phyloP scores from a whole-genome alignment of 2,329 filamentous ascomycete genomes.

The Ophiostoma himal-ulmi region DNA sequence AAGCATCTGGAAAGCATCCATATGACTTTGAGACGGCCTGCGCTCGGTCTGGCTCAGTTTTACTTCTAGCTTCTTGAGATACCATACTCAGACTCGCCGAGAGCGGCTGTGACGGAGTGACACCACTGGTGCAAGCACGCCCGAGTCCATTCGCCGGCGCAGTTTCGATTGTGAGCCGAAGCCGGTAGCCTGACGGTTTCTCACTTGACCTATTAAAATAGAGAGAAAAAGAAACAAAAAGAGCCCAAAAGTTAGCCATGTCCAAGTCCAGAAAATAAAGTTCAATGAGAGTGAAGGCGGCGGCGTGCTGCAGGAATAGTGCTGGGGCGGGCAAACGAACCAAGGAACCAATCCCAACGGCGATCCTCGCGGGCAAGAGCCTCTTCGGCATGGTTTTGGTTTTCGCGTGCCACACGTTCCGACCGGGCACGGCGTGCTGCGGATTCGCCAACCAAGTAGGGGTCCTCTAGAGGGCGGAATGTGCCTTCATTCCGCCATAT shows the following conservation, averaged over 20 bases:
- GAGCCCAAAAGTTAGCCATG: slow-evolving; percentile 8
- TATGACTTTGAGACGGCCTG: not conserved
- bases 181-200: slow-evolving; percentile 17
- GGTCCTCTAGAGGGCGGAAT: slow-evolving; percentile 57
- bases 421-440: slow-evolving; percentile 53
- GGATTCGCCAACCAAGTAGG: slow-evolving; percentile 60
- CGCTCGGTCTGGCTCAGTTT: not conserved
- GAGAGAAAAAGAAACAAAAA: not conserved
- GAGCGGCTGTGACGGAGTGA: slow-evolving; percentile 20
- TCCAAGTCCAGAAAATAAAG: not conserved
- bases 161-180: slow-evolving; percentile 11
- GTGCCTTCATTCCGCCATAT: not conserved
- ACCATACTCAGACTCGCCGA: slow-evolving; percentile 14
- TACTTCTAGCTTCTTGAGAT: not conserved
- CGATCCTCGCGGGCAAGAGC: slow-evolving; percentile 52
- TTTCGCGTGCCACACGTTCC: slow-evolving; percentile 54
- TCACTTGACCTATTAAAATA: slow-evolving; percentile 24
- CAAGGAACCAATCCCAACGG: slow-evolving; percentile 56
- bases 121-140: slow-evolving; percentile 12
- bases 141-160: slow-evolving; percentile 21
- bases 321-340: slow-evolving; percentile 41
- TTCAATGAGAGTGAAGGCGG: slow-evolving; percentile 5
- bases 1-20: not conserved
- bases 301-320: slow-evolving; percentile 29
- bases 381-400: slow-evolving; percentile 39